Evolutionary conservation across 2,329 filamentous ascomycete genomes (phyloP).

Genomic region (Aspergillus fumigatiaffinis): DNA sequence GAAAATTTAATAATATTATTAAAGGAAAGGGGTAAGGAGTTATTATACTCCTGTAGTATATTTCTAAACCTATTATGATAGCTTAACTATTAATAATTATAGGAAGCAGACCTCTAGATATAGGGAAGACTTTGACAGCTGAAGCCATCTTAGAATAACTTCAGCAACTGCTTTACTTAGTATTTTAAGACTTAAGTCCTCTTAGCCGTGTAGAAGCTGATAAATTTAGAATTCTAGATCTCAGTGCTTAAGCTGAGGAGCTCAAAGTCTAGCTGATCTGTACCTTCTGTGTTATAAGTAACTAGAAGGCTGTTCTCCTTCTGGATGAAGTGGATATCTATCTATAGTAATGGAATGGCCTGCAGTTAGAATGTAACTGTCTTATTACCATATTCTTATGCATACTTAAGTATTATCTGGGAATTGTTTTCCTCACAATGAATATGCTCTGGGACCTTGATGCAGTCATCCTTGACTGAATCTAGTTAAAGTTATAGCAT

Average conservation of each 20-base stretch:
- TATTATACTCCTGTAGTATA: slow-evolving; percentile 5
- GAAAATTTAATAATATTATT: background rate
- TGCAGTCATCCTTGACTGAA: background rate
- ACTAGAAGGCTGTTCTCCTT: slow-evolving; percentile 8
- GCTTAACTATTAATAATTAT: background rate
- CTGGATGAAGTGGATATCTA: slow-evolving; percentile 13
- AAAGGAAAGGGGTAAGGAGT: background rate
- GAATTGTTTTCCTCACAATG: background rate
- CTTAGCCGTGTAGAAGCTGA: background rate
- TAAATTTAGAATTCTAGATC: background rate
- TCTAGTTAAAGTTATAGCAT: background rate
- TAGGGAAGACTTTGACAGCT: slow-evolving; percentile 56
- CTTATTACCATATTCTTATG: background rate
- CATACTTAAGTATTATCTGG: background rate
- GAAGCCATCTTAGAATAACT: slow-evolving; percentile 53
- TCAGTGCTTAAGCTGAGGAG: background rate
- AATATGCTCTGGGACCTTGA: background rate
- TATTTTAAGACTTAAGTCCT: slow-evolving; percentile 18
- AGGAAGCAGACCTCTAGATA: slow-evolving; percentile 48
- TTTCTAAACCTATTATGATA: background rate
- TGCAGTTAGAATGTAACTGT: background rate
- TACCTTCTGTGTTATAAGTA: slow-evolving; percentile 2
- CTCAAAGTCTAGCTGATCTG: slow-evolving; percentile 5
- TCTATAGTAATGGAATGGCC: background rate
- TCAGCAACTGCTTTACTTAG: slow-evolving; percentile 49